Base-by-base conservation (phyloP, 805 yeast species). In the Candida ovalis region DNA sequence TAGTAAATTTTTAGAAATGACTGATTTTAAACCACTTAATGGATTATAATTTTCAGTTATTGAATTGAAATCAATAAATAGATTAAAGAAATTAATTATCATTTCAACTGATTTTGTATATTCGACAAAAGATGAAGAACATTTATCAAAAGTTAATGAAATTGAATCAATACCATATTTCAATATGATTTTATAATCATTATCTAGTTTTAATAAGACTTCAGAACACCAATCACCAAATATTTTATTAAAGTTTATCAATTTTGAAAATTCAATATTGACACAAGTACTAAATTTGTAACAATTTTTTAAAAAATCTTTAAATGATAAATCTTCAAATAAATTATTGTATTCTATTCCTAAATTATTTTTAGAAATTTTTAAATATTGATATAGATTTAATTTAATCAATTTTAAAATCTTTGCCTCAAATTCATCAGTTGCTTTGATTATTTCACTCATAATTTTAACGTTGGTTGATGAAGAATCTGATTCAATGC, bases 221-320 rank as follows among this genome's bases (percentile, higher is more conserved):
- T 50, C 49, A 13, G 36, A 33, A 1, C 55, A 23, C 66, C 67
- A 62, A 4, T 50, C 55, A n/a, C 33, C 50, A 37, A 63, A 59
- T 12, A 56, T 22, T 27, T 51, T 58, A 44, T 53, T 58, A 43
- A 64, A 56, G 27, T 62, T 56, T 45, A 63, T 56, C 22, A 55
- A 33, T 10, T 49, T 42, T 1, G 47, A 18, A 12, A 47, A 32
- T 13, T 49, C 50, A n/a, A 43, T 37, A 15, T 49, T 44, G 1
- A 41, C 43, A 9, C 37, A 9, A 37, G 39, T 36, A 6, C 40
- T 23, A 22, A 51, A 46, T 1, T 43, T 41, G 23, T 49, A 44
- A 39, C 61, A 59, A 2, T 10, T 30, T n/a, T 40, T 44, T 8
- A 61, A 33, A 46, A 57, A 63, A 1, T 46, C 43, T 10, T 42